phyloP scores from a whole-genome alignment of 1,139 yeast genomes.

The Petasospora fabianii region DNA sequence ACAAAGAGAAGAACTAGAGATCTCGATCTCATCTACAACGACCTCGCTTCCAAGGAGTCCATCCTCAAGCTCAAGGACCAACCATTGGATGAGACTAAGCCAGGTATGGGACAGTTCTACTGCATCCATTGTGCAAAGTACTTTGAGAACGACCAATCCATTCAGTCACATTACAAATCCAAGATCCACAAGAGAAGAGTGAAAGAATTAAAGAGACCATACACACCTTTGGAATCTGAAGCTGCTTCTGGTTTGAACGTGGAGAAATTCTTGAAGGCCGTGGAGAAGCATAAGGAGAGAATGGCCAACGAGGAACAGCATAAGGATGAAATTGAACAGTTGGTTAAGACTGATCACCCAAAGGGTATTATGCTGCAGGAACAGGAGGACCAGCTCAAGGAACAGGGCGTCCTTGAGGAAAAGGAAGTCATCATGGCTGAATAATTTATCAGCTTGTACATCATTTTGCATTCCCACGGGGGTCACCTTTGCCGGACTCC shows the following conservation, averaged over 20 bases:
- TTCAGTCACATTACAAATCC: conserved; percentile 66
- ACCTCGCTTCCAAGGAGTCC: conserved; percentile 60
- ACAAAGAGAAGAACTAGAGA: conserved; percentile 84
- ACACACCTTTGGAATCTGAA: conserved; percentile 82
- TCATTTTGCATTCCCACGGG: too few species aligned
- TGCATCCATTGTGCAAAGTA: conserved; percentile 94
- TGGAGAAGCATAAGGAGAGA: conserved; percentile 40
- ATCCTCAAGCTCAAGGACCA: conserved; percentile 69
- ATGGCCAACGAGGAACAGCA: conserved; percentile 19
- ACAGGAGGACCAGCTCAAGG: conserved; percentile 11
- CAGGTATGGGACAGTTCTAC: conserved; percentile 92
- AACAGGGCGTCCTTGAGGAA: conserved; percentile 31
- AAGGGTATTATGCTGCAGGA: conserved; percentile 20
- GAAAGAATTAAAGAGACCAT: conserved; percentile 75
- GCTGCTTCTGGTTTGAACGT: conserved; percentile 85
- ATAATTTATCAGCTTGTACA: conserved; percentile 4
- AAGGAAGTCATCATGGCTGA: conserved; percentile 30
- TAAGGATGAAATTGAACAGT: conserved; percentile 23
- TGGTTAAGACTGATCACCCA: conserved; percentile 24
- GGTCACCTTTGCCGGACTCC: too few species aligned
- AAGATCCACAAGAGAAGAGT: conserved; percentile 86
- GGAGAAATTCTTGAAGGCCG: conserved; percentile 58
- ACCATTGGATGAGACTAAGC: conserved; percentile 82
- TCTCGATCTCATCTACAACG: conserved; percentile 77
- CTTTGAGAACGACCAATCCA: conserved; percentile 73